Evolutionary conservation across 192 early-diverging fungal genomes (phyloP).

Genomic region (Rhizoclosmatium sp.): DNA sequence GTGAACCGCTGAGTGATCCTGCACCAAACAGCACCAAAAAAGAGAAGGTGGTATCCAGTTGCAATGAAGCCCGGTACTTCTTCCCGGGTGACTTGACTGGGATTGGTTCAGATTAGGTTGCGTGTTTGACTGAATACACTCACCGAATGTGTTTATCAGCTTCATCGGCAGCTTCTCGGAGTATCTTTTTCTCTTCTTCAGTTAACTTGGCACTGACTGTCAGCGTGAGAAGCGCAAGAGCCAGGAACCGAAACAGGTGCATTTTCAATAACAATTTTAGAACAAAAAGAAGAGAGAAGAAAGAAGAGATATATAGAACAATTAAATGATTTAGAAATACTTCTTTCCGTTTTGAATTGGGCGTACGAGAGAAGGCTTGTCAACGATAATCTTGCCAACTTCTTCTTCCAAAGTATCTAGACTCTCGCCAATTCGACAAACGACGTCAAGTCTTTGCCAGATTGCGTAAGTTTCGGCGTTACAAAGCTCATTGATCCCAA

Average conservation of each 20-base stretch:
- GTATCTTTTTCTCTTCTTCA: conserved; percentile 16
- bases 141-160: conserved; percentile 25
- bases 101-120: not conserved
- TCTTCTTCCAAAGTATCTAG: conserved; percentile 23
- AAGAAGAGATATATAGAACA: not conserved
- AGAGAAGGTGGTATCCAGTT: conserved; percentile 12
- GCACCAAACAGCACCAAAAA: conserved; percentile 23
- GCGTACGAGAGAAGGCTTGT: conserved; percentile 17
- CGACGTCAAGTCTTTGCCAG: conserved; percentile 32
- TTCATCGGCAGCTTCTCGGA: conserved; percentile 24
- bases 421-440: conserved; percentile 26
- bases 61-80: not conserved
- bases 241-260: not conserved
- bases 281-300: no score
- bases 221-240: not conserved
- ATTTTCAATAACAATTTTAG: not conserved
- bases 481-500: conserved; percentile 19
- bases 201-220: not conserved
- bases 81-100: not conserved
- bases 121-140: not conserved
- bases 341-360: not conserved
- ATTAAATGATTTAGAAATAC: not conserved
- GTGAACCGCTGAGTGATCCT: conserved; percentile 27
- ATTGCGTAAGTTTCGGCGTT: conserved; percentile 35
- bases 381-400: conserved; percentile 30